Conservation (phyloP, 192 early-diverging fungal species). For the Linnemannia elongata region DNA sequence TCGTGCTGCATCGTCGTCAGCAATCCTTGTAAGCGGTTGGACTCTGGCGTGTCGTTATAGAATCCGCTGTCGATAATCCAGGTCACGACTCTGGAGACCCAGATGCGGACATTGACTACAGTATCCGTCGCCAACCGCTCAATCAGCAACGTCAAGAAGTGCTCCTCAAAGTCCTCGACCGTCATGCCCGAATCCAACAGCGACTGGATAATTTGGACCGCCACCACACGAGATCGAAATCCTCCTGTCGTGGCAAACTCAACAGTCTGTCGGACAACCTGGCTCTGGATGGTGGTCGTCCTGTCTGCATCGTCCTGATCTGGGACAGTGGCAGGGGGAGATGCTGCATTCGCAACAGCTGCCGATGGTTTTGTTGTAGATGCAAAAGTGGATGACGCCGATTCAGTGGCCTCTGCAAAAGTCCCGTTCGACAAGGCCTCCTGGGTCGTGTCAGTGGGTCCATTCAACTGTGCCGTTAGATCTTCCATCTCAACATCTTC, state of each 20-base stretch:
- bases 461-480: conserved; percentile 18
- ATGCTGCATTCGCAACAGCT: no score
- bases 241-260: conserved; percentile 44
- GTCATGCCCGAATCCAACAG: conserved; percentile 72
- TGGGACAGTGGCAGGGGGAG: neutral
- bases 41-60: conserved; percentile 18
- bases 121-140: conserved; percentile 69
- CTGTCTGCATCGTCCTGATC: neutral
- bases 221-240: conserved; percentile 48
- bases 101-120: conserved; percentile 85
- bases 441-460: neutral
- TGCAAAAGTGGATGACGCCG: neutral
- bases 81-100: conserved; percentile 67
- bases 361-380: no score
- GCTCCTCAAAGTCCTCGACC: conserved; percentile 76
- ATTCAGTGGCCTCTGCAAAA: neutral
- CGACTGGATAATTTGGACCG: conserved; percentile 78
- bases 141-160: conserved; percentile 72
- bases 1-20: conserved; percentile 32
- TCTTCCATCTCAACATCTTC: conserved; percentile 54
- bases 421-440: neutral
- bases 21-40: conserved; percentile 18
- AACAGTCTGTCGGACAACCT: conserved; percentile 38
- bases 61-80: conserved; percentile 47
- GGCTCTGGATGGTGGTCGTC: conserved; percentile 41